phyloP scores from a whole-genome alignment of 768 basidiomycete species.

The Pleurotus platypus region DNA sequence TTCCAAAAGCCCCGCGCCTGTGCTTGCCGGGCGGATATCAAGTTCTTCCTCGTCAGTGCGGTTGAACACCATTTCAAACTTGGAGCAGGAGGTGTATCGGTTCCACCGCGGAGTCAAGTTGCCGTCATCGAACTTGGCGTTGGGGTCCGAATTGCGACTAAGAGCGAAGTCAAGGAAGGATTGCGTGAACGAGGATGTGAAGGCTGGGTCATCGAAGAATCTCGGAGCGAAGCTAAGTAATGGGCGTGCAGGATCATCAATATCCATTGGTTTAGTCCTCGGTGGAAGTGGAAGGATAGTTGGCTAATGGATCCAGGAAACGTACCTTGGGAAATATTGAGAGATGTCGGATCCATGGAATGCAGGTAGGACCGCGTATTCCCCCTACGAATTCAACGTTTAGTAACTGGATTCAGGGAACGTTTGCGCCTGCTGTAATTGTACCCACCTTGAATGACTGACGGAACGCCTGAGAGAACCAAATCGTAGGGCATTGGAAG shows the following conservation, averaged over 20 bases:
- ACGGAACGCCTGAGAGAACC: conserved; percentile 27
- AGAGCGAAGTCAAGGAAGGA: conserved; percentile 34
- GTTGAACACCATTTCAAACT: conserved; percentile 47
- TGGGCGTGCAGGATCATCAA: too few species aligned
- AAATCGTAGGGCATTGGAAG: conserved; percentile 43
- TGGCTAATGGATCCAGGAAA: neutral
- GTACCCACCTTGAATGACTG: conserved; percentile 28
- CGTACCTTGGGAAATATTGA: conserved; percentile 42
- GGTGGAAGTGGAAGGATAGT: too few species aligned
- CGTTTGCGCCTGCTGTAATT: neutral
- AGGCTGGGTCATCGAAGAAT: conserved; percentile 29
- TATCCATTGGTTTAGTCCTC: too few species aligned
- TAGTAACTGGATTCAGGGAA: too few species aligned
- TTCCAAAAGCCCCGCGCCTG: conserved; percentile 25
- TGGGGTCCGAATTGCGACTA: conserved; percentile 21
- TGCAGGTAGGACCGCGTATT: conserved; percentile 40
- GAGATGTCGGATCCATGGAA: conserved; percentile 30
- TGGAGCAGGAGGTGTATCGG: conserved; percentile 18
- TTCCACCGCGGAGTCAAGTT: conserved; percentile 37
- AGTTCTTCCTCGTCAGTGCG: conserved; percentile 25
- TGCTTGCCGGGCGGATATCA: conserved; percentile 24
- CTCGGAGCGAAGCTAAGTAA: too few species aligned
- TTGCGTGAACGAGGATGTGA: conserved; percentile 31
- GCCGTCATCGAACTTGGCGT: conserved; percentile 23
- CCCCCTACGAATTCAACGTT: conserved; percentile 23